Evolutionary conservation across 1,284 basidiomycete genomes (phyloP), one percentile per base, ranked within the genome.

Genomic region (Caloboletus firmus): DNA sequence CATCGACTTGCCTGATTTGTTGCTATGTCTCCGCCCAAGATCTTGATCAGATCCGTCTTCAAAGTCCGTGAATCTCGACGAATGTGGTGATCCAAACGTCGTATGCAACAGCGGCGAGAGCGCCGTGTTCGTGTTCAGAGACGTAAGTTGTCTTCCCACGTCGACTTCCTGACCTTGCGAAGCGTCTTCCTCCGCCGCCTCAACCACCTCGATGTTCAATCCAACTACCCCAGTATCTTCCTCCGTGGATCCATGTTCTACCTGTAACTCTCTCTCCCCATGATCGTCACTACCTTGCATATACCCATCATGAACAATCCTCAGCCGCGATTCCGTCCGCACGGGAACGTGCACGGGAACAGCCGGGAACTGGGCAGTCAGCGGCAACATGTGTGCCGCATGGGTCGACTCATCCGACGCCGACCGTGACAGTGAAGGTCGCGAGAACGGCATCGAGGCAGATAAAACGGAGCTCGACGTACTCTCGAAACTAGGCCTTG

Each of bases 61-160:
- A 9, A 51, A 17, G 18, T 71, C 66, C 31, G 66, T 64, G 49
- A 60, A 66, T 48, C 75, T 69, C 4, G 79, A 78, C 2, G 76
- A 73, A 42, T 72, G 60, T 0, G 79, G 76, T 5, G 79, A 79
- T 10, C 73, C 76, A 72, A 82, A 84, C 2, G 71, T 74, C n/a
- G 80, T 77, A 58, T 82, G 79, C 15, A 83, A 66, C 5, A 82
- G 64, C 0, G 81, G 81, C 5, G 81, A 82, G 2, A 62, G 42
- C 40, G 58, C 36, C 28, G 13, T 22, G 48, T 58, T 48, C 24
- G 15, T 4, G 41, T 56, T 45, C 34, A 40, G 6, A 20, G 47
- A 51, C 20, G 47, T 37, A 37, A 59, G 15, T 3, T 47, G 45
- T 40, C 48, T 45, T 31, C 34, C 22, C 2, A 43, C 30, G 22